Percentiles rank a stretch among this genome's conserved stretches.
phyloP scores from a whole-genome alignment of 2,329 filamentous ascomycete genomes.

The Akanthomyces dipterigenus region DNA sequence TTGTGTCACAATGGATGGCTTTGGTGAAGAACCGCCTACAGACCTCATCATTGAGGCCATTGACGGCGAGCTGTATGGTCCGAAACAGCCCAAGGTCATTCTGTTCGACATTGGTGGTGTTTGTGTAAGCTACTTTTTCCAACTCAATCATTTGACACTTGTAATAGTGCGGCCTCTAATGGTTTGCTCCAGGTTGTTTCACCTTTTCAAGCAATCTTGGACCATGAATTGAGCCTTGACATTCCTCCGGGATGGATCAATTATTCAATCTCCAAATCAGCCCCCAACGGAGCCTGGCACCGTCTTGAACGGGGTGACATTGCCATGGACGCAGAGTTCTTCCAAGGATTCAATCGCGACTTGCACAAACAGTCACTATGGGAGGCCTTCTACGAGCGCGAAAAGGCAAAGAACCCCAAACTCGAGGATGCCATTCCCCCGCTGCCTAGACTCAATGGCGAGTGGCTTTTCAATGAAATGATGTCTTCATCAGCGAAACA shows the following conservation, averaged over 20 bases:
- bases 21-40: conserved; percentile 14
- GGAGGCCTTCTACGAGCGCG: conserved; percentile 53
- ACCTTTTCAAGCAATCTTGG: conserved; percentile 86
- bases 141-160: not conserved
- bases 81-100: conserved; percentile 60
- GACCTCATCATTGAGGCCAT: conserved; percentile 26
- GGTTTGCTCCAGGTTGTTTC: conserved; percentile 61
- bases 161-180: not conserved
- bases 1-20: not conserved
- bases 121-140: conserved; percentile 61
- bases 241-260: conserved; percentile 91
- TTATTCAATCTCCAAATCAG: conserved; percentile 72
- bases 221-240: conserved; percentile 70
- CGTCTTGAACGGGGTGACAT: conserved; percentile 79
- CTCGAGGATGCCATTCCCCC: conserved; percentile 44
- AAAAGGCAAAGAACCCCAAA: conserved; percentile 34
- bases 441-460: conserved; percentile 66
- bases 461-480: conserved; percentile 84
- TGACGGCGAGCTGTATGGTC: conserved; percentile 32
- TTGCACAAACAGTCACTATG: conserved; percentile 62
- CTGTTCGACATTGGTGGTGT: conserved; percentile 97
- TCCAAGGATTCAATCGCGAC: conserved; percentile 67
- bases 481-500: conserved; percentile 64
- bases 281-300: conserved; percentile 81
- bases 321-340: conserved; percentile 67